Percentiles rank a stretch among this genome's conserved stretches.
These are phyloP conservation scores for Elaeis guineensis DNA, from an alignment of 176 grass and related monocot species.

Conservation along the genomic window DNA sequence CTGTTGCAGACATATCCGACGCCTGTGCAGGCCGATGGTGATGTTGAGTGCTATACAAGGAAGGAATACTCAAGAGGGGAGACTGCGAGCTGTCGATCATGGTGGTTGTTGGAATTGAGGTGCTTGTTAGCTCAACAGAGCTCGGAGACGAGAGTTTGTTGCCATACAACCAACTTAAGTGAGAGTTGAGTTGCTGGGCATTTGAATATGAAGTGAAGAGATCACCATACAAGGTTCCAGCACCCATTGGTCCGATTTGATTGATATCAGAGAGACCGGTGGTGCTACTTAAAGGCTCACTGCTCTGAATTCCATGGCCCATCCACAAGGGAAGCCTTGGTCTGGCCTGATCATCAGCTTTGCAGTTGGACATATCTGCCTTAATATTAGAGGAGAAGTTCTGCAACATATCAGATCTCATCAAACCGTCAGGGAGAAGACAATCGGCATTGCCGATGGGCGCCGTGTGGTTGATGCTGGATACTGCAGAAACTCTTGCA, in stretches of 20 bases:
- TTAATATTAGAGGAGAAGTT: constrained; percentile 21
- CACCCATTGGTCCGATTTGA: too few relatives aligned
- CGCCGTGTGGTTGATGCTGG: not conserved
- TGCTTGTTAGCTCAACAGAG: constrained; percentile 34
- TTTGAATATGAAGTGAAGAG: too few relatives aligned
- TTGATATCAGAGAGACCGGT: too few relatives aligned
- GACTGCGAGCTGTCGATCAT: constrained; percentile 13
- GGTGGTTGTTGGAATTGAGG: not conserved
- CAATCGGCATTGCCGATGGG: constrained; percentile 16
- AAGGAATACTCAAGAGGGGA: constrained; percentile 36
- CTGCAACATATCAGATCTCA: constrained; percentile 29
- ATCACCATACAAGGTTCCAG: too few relatives aligned
- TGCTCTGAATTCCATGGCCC: too few relatives aligned
- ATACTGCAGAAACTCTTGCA: constrained; percentile 40
- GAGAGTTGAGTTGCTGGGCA: too few relatives aligned
- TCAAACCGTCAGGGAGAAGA: constrained; percentile 24
- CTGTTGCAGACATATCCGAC: constrained; percentile 70
- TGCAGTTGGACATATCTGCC: too few relatives aligned
- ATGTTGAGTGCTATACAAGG: constrained; percentile 48
- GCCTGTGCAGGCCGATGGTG: constrained; percentile 17
- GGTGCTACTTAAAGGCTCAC: too few relatives aligned
- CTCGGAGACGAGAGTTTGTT: constrained; percentile 32
- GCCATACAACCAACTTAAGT: constrained; percentile 43
- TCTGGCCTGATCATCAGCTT: too few relatives aligned
- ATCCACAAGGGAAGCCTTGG: too few relatives aligned